Conservation (phyloP, 2,329 filamentous ascomycete genomes). For the Fusarium tanahbumbuense region DNA sequence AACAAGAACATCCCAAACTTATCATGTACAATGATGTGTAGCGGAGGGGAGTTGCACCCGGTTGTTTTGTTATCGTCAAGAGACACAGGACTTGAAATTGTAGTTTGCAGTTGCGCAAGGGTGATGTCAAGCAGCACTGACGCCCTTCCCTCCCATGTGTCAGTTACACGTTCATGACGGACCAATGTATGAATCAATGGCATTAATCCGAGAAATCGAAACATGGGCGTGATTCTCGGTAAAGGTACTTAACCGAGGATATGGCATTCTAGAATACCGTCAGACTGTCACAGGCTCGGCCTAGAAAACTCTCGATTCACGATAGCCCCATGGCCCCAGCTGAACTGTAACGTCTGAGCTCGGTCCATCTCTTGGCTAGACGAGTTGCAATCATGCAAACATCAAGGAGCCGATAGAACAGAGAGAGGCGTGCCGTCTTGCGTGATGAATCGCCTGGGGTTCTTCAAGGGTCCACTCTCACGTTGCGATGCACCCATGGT, state of each 20-base stretch:
- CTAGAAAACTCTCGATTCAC: slow-evolving; percentile 13
- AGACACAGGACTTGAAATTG: not conserved
- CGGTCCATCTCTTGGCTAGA: slow-evolving; percentile 26
- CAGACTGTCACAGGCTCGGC: slow-evolving; percentile 32
- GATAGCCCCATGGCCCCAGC: slow-evolving; percentile 6
- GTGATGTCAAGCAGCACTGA: slow-evolving; percentile 25
- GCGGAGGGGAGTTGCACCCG: slow-evolving; percentile 32
- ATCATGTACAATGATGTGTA: slow-evolving; percentile 54
- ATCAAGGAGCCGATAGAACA: slow-evolving; percentile 14
- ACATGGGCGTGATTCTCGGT: slow-evolving; percentile 3
- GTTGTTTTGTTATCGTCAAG: slow-evolving; percentile 7
- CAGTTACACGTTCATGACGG: slow-evolving; percentile 2
- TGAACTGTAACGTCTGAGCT: slow-evolving; percentile 13
- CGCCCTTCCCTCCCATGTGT: slow-evolving; percentile 7
- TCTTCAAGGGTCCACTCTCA: slow-evolving; percentile 33
- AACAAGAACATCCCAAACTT: slow-evolving; percentile 50
- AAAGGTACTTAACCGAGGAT: slow-evolving; percentile 38
- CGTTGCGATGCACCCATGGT: slow-evolving; percentile 9
- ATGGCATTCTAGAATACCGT: slow-evolving; percentile 24
- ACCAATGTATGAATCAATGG: slow-evolving; percentile 18
- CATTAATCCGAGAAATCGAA: slow-evolving; percentile 12
- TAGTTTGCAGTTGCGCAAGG: not conserved
- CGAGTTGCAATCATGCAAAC: slow-evolving; percentile 13
- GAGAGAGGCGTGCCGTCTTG: slow-evolving; percentile 13
- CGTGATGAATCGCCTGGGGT: slow-evolving; percentile 28